Conservation (phyloP, 306 rosid genomes). For the Fragaria nilgerrensis region DNA sequence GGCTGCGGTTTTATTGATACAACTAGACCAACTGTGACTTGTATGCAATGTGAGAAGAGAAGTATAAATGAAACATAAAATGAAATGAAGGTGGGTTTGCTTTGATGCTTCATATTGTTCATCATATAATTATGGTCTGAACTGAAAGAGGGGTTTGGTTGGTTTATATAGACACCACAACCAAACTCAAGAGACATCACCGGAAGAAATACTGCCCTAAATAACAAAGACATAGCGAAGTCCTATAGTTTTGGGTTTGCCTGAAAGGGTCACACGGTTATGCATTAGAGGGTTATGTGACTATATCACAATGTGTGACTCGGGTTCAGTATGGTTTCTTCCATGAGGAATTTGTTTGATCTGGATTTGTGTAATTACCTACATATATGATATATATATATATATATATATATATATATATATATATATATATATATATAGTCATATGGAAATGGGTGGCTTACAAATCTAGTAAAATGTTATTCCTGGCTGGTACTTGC, state of each 20-base stretch:
- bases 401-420: no score
- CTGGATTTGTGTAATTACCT: not conserved
- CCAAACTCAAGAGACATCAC: not conserved
- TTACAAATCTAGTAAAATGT: no score
- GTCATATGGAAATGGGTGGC: no score
- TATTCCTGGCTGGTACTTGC: no score
- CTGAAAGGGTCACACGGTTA: not conserved
- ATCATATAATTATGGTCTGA: not conserved
- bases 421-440: no score
- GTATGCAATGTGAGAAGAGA: slow-evolving; percentile 22
- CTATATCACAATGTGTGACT: no score
- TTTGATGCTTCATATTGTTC: slow-evolving; percentile 37
- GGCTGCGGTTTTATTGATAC: not conserved
- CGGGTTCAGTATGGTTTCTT: no score
- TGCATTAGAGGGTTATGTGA: not conserved
- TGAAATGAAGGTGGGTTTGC: slow-evolving; percentile 9
- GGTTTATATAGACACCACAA: not conserved
- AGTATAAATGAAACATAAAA: slow-evolving; percentile 17
- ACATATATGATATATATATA: no score
- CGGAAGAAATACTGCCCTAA: not conserved
- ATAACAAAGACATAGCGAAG: not conserved
- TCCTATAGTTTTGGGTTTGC: not conserved
- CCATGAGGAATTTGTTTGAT: no score
- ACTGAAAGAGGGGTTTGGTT: not conserved
- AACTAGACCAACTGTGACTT: slow-evolving; percentile 10